Conservation (phyloP, 106 monocot species). For the Dendrobium catenatum region DNA sequence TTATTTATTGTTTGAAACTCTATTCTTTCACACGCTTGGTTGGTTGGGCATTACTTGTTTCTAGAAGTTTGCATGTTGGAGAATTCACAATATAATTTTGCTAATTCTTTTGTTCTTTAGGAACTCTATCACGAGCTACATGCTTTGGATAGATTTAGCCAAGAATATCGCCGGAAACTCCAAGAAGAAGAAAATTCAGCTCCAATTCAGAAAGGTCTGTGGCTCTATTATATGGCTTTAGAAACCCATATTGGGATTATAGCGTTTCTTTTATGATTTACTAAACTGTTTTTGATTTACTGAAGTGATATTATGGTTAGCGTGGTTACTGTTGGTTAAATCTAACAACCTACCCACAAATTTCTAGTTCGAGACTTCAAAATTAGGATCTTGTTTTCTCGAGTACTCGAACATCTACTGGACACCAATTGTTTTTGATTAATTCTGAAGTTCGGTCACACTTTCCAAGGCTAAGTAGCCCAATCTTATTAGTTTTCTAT, state of each 20-base stretch:
- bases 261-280: background rate
- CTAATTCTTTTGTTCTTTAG: slow-evolving; percentile 14
- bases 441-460: no score
- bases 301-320: background rate
- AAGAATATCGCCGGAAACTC: slow-evolving; percentile 45
- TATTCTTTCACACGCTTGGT: background rate
- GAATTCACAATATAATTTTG: background rate
- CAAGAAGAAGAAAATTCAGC: slow-evolving; percentile 48
- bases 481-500: no score
- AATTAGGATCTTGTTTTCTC: background rate
- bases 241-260: background rate
- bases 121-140: slow-evolving; percentile 60
- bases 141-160: slow-evolving; percentile 69
- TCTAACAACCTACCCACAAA: background rate
- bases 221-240: background rate
- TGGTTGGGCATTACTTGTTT: background rate
- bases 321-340: background rate
- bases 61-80: background rate
- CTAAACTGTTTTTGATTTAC: background rate
- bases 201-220: slow-evolving; percentile 38
- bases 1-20: background rate
- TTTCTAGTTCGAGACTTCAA: background rate
- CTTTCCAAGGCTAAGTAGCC: no score
- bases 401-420: no score
- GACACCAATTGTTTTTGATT: no score